Evolutionary conservation across 495 filamentous ascomycete species (phyloP).

Genomic region (Amniculicola lignicola): DNA sequence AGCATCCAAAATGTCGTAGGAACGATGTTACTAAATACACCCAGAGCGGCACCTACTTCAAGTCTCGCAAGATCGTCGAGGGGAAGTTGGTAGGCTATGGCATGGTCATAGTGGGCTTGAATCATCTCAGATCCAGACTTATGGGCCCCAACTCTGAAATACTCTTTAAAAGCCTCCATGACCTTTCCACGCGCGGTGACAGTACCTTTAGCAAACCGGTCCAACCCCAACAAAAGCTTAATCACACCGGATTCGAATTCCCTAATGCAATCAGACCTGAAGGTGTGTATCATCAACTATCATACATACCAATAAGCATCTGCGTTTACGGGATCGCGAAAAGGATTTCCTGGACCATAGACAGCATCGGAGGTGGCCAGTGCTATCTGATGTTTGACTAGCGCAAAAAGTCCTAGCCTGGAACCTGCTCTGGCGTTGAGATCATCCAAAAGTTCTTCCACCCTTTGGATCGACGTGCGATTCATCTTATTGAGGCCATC

Average conservation of each 20-base stretch:
- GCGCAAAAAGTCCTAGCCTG: constrained; percentile 36
- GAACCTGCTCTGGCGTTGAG: constrained; percentile 4
- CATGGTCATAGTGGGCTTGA: constrained; percentile 39
- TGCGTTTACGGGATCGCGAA: constrained; percentile 39
- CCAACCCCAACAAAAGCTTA: constrained; percentile 39
- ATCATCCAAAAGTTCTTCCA: constrained; percentile 19
- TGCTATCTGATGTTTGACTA: constrained; percentile 46
- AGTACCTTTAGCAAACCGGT: constrained; percentile 37
- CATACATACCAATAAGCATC: constrained; percentile 48
- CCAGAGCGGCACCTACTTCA: constrained; percentile 44
- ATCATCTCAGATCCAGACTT: constrained; percentile 41
- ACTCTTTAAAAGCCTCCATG: constrained; percentile 44
- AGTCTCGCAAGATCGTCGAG: constrained; percentile 46
- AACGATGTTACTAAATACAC: constrained; percentile 48
- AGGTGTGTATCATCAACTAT: neutral
- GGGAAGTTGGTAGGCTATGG: constrained; percentile 36
- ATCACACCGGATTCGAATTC: constrained; percentile 47
- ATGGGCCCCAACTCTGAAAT: constrained; percentile 42
- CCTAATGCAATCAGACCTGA: constrained; percentile 31
- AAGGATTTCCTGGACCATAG: constrained; percentile 53
- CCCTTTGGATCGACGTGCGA: constrained; percentile 37
- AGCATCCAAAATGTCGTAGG: constrained; percentile 50
- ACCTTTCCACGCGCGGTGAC: constrained; percentile 41
- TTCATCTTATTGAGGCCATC: constrained; percentile 43
- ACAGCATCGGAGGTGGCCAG: constrained; percentile 47